phyloP scores from a whole-genome alignment of 371 early-diverging fungal genomes.

The Umbelopsis sp. region DNA sequence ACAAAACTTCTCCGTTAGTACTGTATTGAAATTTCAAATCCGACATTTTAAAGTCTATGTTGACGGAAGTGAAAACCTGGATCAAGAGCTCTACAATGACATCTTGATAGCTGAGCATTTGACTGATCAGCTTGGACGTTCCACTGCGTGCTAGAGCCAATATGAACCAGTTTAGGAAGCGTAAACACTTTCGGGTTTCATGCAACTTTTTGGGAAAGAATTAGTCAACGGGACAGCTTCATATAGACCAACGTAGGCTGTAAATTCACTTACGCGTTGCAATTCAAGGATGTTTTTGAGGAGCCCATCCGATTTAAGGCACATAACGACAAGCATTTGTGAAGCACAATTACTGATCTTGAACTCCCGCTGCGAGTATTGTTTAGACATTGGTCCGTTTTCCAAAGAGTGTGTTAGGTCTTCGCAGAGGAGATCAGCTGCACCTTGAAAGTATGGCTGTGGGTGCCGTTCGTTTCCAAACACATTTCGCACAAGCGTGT shows the following conservation, averaged over 20 bases:
- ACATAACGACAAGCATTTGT: constrained; percentile 40
- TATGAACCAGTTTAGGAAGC: constrained; percentile 55
- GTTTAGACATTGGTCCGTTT: constrained; percentile 34
- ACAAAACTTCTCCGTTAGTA: constrained; percentile 42
- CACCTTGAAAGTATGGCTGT: constrained; percentile 39
- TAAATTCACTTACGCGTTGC: constrained; percentile 36
- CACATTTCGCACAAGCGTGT: constrained; percentile 26
- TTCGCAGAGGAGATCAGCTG: constrained; percentile 32
- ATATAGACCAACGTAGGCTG: neutral
- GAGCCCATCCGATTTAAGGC: constrained; percentile 33
- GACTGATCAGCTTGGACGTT: constrained; percentile 25
- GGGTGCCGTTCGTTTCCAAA: constrained; percentile 21
- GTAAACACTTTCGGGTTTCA: constrained; percentile 46
- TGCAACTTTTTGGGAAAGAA: constrained; percentile 33
- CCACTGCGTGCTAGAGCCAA: constrained; percentile 35
- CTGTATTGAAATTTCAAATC: constrained; percentile 49
- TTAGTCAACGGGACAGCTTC: neutral
- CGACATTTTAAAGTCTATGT: constrained; percentile 40
- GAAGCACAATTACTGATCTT: constrained; percentile 43
- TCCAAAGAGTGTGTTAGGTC: constrained; percentile 41
- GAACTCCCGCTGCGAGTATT: constrained; percentile 55
- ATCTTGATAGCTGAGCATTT: constrained; percentile 41
- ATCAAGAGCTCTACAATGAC: constrained; percentile 43
- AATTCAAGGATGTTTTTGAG: constrained; percentile 35
- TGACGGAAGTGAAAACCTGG: constrained; percentile 41